phyloP scores from a whole-genome alignment of 495 filamentous ascomycete genomes.

The Penicillium macrosclerotiorum region DNA sequence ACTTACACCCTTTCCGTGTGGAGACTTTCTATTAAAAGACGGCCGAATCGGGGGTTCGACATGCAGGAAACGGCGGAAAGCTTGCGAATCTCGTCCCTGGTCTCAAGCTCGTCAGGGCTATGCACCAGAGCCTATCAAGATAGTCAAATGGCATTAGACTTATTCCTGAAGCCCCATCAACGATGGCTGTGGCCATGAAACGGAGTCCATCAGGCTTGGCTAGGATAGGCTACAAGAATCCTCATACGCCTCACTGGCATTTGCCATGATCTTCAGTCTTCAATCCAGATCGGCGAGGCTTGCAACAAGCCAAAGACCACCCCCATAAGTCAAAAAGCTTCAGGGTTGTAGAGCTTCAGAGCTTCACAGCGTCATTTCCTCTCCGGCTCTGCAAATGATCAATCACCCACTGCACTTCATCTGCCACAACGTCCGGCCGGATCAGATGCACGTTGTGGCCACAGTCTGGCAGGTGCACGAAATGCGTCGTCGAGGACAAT shows the following conservation, averaged over 20 bases:
- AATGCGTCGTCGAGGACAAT: slow-evolving; percentile 33
- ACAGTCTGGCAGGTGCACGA: slow-evolving; percentile 41
- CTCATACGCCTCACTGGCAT: too few relatives aligned
- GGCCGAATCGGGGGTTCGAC: slow-evolving; percentile 1
- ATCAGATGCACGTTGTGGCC: slow-evolving; percentile 51
- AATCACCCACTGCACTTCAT: slow-evolving; percentile 48
- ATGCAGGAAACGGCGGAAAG: background rate
- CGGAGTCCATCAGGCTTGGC: background rate
- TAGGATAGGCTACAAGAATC: slow-evolving; percentile 3
- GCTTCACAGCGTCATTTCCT: slow-evolving; percentile 2
- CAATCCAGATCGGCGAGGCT: too few relatives aligned
- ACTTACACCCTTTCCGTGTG: background rate
- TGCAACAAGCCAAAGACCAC: too few relatives aligned
- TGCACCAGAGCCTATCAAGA: too few relatives aligned
- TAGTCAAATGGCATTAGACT: slow-evolving; percentile 1
- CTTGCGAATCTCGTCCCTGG: slow-evolving; percentile 7
- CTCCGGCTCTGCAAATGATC: slow-evolving; percentile 15
- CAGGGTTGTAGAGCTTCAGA: background rate
- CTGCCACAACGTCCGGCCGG: slow-evolving; percentile 46
- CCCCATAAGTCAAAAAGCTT: too few relatives aligned
- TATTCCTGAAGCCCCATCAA: background rate
- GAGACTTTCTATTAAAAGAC: background rate
- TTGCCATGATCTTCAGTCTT: too few relatives aligned
- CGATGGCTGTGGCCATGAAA: slow-evolving; percentile 2
- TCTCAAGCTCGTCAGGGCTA: too few relatives aligned